Base-by-base conservation (phyloP, 139 green algal species). In the Zygnema circumcarinatum region DNA sequence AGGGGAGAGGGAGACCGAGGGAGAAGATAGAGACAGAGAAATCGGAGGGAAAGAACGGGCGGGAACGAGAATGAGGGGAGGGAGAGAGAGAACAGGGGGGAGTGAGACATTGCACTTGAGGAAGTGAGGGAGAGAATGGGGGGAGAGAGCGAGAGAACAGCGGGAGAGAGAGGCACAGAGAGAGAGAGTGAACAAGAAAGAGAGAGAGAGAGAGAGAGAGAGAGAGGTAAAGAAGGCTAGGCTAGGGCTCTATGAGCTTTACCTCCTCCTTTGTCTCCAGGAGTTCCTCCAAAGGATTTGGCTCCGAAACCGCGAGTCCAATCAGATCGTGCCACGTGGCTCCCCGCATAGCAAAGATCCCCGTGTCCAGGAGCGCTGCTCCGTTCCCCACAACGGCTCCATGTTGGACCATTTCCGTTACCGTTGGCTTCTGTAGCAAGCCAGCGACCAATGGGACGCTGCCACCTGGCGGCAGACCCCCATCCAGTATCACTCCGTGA, bases 341-440 rank as follows among this genome's bases (percentile, higher is more conserved):
- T 1, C 85, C 85, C 22, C 79, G 38, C 2, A 89, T 69, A 7
- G 85, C 85, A 73, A 89, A 90, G 42, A 90, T 90, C 16, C 85
- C 85, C 0, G 85, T 90, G 67, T 90, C 85, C 33, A 90, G 38
- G n/a, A 90, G 76, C 0, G 76, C 85, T n/a, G 79, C 35, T 21
- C 85, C 79, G 0, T 25, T 38, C 22, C 67, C 35, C 25, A 83
- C 36, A 1, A 90, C 25, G 32, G 85, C 85, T 40, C 79, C 79
- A 33, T 35, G 39, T 32, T 88, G 68, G 2, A 88, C 78, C 85
- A 90, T 88, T 42, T 90, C 76, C 69, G 1, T 36, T 31, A 89
- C 84, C 31, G 56, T 88, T 2, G 84, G 84, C 53, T 89, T 89
- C 21, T 89, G 84, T 1, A 89, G 47, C 2, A 89, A 20, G 52